Percentiles rank a stretch among this genome's conserved stretches.
Conservation (phyloP, 495 filamentous ascomycete genomes). For the Penicillium goetzii region DNA sequence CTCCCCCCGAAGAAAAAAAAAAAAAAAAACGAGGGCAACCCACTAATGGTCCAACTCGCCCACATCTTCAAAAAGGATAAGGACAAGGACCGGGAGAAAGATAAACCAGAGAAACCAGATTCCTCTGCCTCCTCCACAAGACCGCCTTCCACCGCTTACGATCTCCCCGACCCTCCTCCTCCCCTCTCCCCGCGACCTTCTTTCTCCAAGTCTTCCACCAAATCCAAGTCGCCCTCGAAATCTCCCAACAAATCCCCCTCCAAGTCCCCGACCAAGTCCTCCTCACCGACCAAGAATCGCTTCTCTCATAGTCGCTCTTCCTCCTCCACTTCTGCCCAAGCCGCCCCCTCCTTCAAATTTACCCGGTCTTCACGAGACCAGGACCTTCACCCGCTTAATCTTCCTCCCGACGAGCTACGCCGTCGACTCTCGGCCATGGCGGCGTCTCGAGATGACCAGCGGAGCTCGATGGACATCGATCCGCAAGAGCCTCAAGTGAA, state of each 20-base stretch:
- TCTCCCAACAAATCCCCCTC: conserved; percentile 33
- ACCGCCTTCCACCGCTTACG: conserved; percentile 4
- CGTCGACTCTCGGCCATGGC: conserved; percentile 70
- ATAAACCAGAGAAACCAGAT: conserved; percentile 8
- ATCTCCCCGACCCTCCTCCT: conserved; percentile 18
- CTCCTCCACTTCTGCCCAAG: conserved; percentile 36
- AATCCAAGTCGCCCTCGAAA: conserved; percentile 33
- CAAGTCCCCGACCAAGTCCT: conserved; percentile 37
- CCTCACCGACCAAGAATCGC: conserved; percentile 30
- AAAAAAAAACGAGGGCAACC: conserved; percentile 23
- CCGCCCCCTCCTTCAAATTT: conserved; percentile 25
- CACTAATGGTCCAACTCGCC: conserved; percentile 42
- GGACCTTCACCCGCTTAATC: conserved; percentile 81
- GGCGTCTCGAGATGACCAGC: conserved; percentile 60
- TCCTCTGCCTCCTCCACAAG: not conserved
- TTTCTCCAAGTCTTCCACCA: conserved; percentile 24
- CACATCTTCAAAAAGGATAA: conserved; percentile 47
- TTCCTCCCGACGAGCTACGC: conserved; percentile 81
- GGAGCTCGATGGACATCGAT: conserved; percentile 81
- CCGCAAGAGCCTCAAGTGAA: conserved; percentile 54
- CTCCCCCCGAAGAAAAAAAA: conserved; percentile 28
- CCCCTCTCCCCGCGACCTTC: conserved; percentile 29
- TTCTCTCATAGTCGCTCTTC: conserved; percentile 45
- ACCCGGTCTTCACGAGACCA: conserved; percentile 60
- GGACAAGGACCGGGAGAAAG: conserved; percentile 26